phyloP scores from a whole-genome alignment of 2,329 filamentous ascomycete genomes.

The Sporothrix pseudoabietina region DNA sequence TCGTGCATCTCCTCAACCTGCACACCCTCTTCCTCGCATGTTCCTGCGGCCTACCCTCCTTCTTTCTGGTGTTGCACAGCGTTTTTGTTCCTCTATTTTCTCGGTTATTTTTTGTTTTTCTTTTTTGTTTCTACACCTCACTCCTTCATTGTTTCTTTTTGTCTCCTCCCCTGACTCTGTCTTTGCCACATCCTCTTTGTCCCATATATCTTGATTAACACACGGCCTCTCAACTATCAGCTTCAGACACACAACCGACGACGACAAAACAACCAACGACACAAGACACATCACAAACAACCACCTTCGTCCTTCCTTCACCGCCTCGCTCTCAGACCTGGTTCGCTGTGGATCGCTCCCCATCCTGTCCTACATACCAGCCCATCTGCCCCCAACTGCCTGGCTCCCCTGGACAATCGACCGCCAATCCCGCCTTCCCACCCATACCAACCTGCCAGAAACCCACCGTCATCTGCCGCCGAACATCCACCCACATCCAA shows the following conservation, averaged over 20 bases:
- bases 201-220: constrained; percentile 3
- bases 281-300: not conserved
- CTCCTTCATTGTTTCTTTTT: not conserved
- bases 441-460: not conserved
- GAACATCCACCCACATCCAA: not conserved
- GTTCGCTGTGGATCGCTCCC: constrained; percentile 1
- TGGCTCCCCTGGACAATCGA: not conserved
- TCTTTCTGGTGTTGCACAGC: not conserved
- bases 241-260: constrained; percentile 4
- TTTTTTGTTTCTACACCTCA: constrained; percentile 18
- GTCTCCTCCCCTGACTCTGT: not conserved
- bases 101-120: not conserved
- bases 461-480: not conserved
- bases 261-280: not conserved
- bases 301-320: not conserved
- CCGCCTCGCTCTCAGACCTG: constrained; percentile 8
- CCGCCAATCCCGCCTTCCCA: not conserved
- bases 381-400: constrained; percentile 14
- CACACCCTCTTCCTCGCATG: not conserved
- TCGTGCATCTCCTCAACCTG: not conserved
- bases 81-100: not conserved
- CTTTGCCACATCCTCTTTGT: not conserved
- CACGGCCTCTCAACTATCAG: not conserved
- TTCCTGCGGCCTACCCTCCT: not conserved
- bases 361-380: not conserved